These are phyloP conservation scores for Medakamo hakoo DNA, from an alignment of 139 green algal genomes.

Conservation along the genomic window DNA sequence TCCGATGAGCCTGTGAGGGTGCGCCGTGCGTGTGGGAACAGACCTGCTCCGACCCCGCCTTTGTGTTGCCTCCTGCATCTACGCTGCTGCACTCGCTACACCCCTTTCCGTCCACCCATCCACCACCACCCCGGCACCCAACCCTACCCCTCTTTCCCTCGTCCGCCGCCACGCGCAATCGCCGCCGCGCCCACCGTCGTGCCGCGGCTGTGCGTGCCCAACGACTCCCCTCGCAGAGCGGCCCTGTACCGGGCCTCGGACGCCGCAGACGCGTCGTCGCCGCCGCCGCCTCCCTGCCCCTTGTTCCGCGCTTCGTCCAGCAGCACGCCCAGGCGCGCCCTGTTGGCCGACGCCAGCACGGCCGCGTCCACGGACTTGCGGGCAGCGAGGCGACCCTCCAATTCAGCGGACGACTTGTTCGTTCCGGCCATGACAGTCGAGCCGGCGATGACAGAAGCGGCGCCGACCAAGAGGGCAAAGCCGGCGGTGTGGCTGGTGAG, in stretches of 20 bases:
- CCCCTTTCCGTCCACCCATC: too few relatives aligned
- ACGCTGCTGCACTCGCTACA: too few relatives aligned
- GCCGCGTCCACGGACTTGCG: background rate
- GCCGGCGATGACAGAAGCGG: background rate
- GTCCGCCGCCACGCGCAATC: constrained; percentile 13
- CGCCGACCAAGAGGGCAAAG: background rate
- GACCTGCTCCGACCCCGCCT: too few relatives aligned
- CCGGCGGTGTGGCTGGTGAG: constrained; percentile 2
- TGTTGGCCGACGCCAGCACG: constrained; percentile 31
- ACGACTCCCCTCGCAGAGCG: constrained; percentile 22
- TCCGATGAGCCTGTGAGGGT: too few relatives aligned
- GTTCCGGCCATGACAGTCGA: background rate
- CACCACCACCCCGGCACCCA: too few relatives aligned
- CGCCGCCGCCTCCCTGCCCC: constrained; percentile 5
- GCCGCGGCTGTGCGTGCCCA: constrained; percentile 30
- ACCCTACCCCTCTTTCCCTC: background rate
- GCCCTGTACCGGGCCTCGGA: constrained; percentile 26
- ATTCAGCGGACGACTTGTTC: too few relatives aligned
- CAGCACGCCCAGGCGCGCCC: constrained; percentile 33
- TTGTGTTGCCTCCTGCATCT: too few relatives aligned
- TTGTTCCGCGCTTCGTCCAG: constrained; percentile 33
- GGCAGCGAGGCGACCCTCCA: background rate
- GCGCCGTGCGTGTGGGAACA: too few relatives aligned
- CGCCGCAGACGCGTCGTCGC: constrained; percentile 3
- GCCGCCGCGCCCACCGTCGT: constrained; percentile 12